Base-by-base conservation (phyloP, 345 rosid species). In the Ceriops tagal region DNA sequence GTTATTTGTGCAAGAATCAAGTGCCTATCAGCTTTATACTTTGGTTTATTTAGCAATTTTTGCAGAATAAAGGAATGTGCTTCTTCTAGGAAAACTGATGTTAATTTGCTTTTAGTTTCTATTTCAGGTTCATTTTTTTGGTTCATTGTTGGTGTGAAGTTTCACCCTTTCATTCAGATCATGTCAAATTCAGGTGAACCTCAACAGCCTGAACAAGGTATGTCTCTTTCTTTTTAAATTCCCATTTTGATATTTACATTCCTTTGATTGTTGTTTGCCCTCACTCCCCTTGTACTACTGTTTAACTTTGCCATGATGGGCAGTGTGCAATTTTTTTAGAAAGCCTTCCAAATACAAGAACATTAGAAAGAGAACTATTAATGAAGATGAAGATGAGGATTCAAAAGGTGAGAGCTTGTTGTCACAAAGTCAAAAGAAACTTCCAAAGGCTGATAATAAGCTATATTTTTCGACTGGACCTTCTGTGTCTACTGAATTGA, bases 301-400 rank as follows among this genome's bases (percentile, higher is more conserved):
- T 15, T 56, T 56, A 13, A 13, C 28, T 77, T 79, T 27, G 81
- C 73, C 15, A 8, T 56, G 30, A 30, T 77, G 67, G 61, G 73
- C 76, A 88, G 98, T 88, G 52, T 90, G 96, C 78, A 88, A 79
- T 78, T 87, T 90, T 80, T 86, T 92, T 67, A 82, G 87, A 77
- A 90, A 84, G 80, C 91, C 98, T 24, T 61, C 82, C 1, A 90
- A 83, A 76, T 78, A 82, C 58, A 92, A 83, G 70, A 92, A 92
- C 77, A 84, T 87, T 4, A 87, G 95, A 73, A 90, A 90, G 79
- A 84, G 96, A 79, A 74, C 71, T 4, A 20, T 79, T 18, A 83
- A 80, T 10, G 30, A 28, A 28, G 84, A 80, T 10, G 89, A 86
- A 22, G 95, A 85, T 4, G 85, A 68, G 51, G 88, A 87, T 64